Evolutionary conservation across 352 stramenopile species (phyloP).

Genomic region (Globisporangium lucens): DNA sequence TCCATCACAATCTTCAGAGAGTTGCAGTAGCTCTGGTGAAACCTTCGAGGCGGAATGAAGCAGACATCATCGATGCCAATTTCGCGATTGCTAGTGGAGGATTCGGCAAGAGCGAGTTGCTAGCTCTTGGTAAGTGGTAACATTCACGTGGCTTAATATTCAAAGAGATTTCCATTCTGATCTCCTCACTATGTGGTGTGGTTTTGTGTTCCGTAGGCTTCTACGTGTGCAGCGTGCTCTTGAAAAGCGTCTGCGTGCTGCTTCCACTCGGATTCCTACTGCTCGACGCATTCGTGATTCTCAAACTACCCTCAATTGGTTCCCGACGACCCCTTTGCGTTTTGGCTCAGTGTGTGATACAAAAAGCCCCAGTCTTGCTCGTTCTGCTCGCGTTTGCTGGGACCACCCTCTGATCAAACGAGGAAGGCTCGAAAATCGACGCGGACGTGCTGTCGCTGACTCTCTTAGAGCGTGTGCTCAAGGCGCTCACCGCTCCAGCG

Average conservation of each 20-base stretch:
- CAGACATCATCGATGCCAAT: not conserved
- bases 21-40: not conserved
- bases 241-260: slow-evolving; percentile 11
- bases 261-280: slow-evolving; percentile 8
- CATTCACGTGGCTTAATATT: no score
- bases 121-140: not conserved
- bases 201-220: slow-evolving; percentile 2
- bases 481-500: slow-evolving; percentile 31
- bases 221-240: slow-evolving; percentile 10
- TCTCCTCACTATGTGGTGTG: not conserved
- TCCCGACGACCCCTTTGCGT: not conserved
- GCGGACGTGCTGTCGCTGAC: slow-evolving; percentile 43
- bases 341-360: slow-evolving; percentile 14
- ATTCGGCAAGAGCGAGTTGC: not conserved
- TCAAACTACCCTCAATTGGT: not conserved
- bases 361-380: slow-evolving; percentile 26
- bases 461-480: slow-evolving; percentile 40
- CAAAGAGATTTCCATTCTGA: not conserved
- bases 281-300: not conserved
- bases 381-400: slow-evolving; percentile 25
- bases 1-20: not conserved
- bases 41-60: not conserved
- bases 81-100: not conserved
- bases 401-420: slow-evolving; percentile 44
- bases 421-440: slow-evolving; percentile 22